Evolutionary conservation across 768 basidiomycete species (phyloP).

Genomic region (Auricularia cornea): DNA sequence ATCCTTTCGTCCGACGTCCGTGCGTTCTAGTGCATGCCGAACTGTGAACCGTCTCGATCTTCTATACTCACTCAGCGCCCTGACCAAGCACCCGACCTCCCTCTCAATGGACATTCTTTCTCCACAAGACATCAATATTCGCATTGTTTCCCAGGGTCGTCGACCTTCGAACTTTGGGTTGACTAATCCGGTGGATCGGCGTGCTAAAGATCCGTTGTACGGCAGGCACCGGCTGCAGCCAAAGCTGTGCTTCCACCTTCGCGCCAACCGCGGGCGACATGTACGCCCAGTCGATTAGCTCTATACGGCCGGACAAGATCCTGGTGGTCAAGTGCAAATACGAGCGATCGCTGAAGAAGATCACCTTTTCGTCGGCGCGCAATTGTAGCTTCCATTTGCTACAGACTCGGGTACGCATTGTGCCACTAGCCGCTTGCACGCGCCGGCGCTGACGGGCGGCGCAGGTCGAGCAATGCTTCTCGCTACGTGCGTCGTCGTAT

Average conservation of each 20-base stretch:
- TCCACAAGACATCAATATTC: too few relatives aligned
- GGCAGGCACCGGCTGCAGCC: too few relatives aligned
- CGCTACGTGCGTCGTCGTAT: constrained; percentile 60
- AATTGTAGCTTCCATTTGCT: constrained; percentile 73
- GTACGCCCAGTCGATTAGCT: constrained; percentile 7
- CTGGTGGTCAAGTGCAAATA: constrained; percentile 79
- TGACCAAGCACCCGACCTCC: too few relatives aligned
- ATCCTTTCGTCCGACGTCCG: too few relatives aligned
- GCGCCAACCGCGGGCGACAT: constrained; percentile 2
- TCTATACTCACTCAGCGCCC: too few relatives aligned
- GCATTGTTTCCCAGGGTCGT: too few relatives aligned
- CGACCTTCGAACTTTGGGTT: too few relatives aligned
- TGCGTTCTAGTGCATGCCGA: too few relatives aligned
- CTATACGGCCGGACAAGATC: constrained; percentile 58
- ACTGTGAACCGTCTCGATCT: too few relatives aligned
- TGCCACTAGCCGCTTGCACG: not conserved
- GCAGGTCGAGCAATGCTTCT: constrained; percentile 81
- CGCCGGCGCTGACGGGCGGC: not conserved
- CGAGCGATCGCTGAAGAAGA: constrained; percentile 63
- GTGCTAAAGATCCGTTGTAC: too few relatives aligned
- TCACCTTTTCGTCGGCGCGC: constrained; percentile 70
- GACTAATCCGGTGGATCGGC: too few relatives aligned
- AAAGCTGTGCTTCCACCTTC: not conserved
- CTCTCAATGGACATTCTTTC: too few relatives aligned
- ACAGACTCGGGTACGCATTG: constrained; percentile 55